phyloP scores from a whole-genome alignment of 2,329 filamentous ascomycete genomes.

The Ceratocystis cubensis region DNA sequence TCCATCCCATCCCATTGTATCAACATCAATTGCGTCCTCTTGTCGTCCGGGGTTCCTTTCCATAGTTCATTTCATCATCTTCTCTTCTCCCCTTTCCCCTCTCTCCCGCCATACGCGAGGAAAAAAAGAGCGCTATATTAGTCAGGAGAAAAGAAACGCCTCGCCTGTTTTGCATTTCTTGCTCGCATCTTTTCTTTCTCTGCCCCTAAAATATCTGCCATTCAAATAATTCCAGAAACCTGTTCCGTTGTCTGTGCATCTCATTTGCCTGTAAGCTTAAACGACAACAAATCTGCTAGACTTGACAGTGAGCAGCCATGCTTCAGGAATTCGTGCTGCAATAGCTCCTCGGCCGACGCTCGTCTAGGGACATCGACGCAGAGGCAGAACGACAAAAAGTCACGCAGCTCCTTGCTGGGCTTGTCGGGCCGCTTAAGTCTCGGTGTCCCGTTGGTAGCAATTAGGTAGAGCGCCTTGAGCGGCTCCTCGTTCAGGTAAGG shows the following conservation, averaged over 20 bases:
- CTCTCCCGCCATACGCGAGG: not conserved
- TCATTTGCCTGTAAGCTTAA: slow-evolving; percentile 62
- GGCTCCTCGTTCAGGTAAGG: slow-evolving; percentile 97
- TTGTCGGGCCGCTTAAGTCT: slow-evolving; percentile 97
- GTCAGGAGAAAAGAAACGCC: not conserved
- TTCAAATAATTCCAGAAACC: not conserved
- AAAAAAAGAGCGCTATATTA: not conserved
- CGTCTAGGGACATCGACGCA: slow-evolving; percentile 94
- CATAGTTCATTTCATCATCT: not conserved
- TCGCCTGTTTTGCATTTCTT: not conserved
- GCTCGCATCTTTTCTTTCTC: not conserved
- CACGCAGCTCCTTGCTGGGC: slow-evolving; percentile 93
- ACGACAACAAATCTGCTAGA: slow-evolving; percentile 75
- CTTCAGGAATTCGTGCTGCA: slow-evolving; percentile 88
- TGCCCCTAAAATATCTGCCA: not conserved
- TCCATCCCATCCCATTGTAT: too few species aligned
- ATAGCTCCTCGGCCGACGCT: slow-evolving; percentile 78
- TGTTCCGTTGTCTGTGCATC: not conserved
- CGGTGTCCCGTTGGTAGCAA: slow-evolving; percentile 94
- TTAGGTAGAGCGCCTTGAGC: slow-evolving; percentile 90
- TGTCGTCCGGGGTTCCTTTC: too few species aligned
- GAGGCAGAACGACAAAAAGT: slow-evolving; percentile 88
- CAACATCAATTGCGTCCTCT: too few species aligned
- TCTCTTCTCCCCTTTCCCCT: not conserved
- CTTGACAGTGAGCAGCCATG: slow-evolving; percentile 74